Evolutionary conservation across 805 yeast genomes (phyloP).

Genomic region (Saccharomycopsis amapae): DNA sequence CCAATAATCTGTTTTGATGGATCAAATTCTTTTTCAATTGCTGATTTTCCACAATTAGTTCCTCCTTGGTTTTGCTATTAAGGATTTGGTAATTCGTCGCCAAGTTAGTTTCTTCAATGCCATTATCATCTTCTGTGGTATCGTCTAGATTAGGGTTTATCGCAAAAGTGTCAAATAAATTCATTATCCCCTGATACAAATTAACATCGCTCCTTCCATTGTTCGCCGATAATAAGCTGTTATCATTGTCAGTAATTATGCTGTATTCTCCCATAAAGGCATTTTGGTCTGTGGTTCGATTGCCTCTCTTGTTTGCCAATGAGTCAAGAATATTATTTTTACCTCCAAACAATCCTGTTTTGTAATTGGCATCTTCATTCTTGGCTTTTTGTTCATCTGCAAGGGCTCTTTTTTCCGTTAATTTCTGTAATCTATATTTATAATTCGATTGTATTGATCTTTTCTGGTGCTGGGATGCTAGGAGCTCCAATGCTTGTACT

Average conservation of each 20-base stretch:
- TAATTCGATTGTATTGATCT: slow-evolving; percentile 4
- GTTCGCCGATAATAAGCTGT: neutral
- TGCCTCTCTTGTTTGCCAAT: slow-evolving; percentile 6
- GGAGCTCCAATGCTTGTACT: slow-evolving; percentile 5
- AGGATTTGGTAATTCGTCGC: neutral
- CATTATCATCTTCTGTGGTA: neutral
- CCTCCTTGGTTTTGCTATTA: slow-evolving; percentile 16
- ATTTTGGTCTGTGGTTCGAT: neutral
- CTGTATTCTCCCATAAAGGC: slow-evolving; percentile 14
- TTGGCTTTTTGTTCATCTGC: neutral
- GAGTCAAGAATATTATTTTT: slow-evolving; percentile 5
- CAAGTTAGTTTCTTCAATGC: neutral
- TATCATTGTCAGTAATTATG: slow-evolving; percentile 15
- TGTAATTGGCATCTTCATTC: neutral
- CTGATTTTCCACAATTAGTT: slow-evolving; percentile 17
- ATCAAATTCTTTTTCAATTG: slow-evolving; percentile 13
- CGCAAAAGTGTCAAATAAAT: slow-evolving; percentile 4
- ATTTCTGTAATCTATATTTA: neutral
- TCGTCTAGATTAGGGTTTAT: slow-evolving; percentile 4
- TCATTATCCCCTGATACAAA: slow-evolving; percentile 7
- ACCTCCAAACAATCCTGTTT: neutral
- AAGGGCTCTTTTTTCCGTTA: neutral
- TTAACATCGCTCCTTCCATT: neutral
- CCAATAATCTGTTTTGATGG: slow-evolving; percentile 7
- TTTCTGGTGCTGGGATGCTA: slow-evolving; percentile 9